Conservation (phyloP, 495 filamentous ascomycete species). For the Neohortaea acidophila region DNA sequence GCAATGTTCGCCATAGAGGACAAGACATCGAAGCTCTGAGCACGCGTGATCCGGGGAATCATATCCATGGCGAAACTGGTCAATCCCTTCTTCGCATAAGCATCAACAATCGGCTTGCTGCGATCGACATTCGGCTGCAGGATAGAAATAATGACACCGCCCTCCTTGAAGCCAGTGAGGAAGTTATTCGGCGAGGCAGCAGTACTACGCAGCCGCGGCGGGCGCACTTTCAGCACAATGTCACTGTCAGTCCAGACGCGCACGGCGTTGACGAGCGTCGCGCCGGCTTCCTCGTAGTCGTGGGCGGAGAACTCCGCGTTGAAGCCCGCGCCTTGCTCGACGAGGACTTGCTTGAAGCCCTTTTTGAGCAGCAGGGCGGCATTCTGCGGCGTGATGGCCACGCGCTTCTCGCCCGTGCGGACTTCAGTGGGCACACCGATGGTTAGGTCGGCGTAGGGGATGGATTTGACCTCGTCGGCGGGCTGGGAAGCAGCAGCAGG, state of each 20-base stretch:
- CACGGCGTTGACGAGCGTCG: slow-evolving; percentile 47
- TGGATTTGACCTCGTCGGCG: slow-evolving; percentile 23
- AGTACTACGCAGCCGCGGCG: slow-evolving; percentile 29
- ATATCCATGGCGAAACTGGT: slow-evolving; percentile 73
- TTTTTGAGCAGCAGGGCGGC: slow-evolving; percentile 63
- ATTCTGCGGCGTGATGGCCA: slow-evolving; percentile 68
- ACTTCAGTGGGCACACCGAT: slow-evolving; percentile 55
- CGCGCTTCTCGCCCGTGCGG: slow-evolving; percentile 49
- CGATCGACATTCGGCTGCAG: slow-evolving; percentile 14
- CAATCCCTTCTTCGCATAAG: slow-evolving; percentile 15
- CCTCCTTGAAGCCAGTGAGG: slow-evolving; percentile 14
- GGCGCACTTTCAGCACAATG: slow-evolving; percentile 65
- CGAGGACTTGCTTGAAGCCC: slow-evolving; percentile 54
- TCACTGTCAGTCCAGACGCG: slow-evolving; percentile 52
- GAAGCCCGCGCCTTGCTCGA: slow-evolving; percentile 61
- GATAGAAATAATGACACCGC: slow-evolving; percentile 17
- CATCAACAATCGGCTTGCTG: slow-evolving; percentile 11
- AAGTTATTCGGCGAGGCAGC: slow-evolving; percentile 16
- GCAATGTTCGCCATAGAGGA: slow-evolving; percentile 81
- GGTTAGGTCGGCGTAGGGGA: slow-evolving; percentile 50
- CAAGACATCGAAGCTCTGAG: slow-evolving; percentile 64
- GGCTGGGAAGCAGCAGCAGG: not conserved
- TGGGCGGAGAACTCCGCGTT: slow-evolving; percentile 56
- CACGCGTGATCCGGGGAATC: slow-evolving; percentile 69
- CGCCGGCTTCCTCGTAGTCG: slow-evolving; percentile 56